Base-by-base conservation (phyloP, 495 filamentous ascomycete species). In the Aspergillus nidulans region DNA sequence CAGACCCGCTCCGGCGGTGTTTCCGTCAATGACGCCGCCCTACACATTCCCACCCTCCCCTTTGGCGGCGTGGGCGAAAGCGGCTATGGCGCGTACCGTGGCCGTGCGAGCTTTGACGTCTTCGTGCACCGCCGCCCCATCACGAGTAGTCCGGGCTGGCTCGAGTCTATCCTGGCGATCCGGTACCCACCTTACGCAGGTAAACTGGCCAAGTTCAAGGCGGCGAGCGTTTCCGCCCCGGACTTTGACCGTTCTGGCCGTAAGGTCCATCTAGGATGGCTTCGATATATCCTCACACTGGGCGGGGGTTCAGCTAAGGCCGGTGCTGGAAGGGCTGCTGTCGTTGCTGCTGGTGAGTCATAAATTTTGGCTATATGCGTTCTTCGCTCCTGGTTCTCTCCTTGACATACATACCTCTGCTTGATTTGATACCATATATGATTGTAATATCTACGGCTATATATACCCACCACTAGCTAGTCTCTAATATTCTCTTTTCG, bases 31-130 rank as follows among this genome's bases (percentile, higher is more conserved):
- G 91, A 96, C 70, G 76, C 85, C 47, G 89, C 83, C 62, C 85
- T 90, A 70, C 92, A 97, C 73, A 82, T 95, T 58, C 81, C 85
- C 19, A 90, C 85, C 8, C 73, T 96, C 4, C 77, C 89, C 48
- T 97, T 98, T 65, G 94, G 94, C 57, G 92, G 92, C 63, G 88
- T 98, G 26, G 94, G 94, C 53, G 83, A 89, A 60, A 89, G 84
- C 54, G 92, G 94, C 52, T 78, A 80, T 61, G 94, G 94, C 49
- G 77, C 83, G 9, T 97, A 97, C 76, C 84, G 89, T 61, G 94
- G 94, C 55, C 82, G 83, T 66, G 77, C 87, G 44, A 86, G 83
- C 46, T 96, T 95, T 74, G 91, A 97, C 60, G 79, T 77, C 66
- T 98, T 95, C 75, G 85, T 73, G 30, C 88, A 97, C 73, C 79